These are phyloP conservation scores for Wickerhamiella nectarea DNA, from an alignment of 805 yeast genomes.

Conservation along the genomic window DNA sequence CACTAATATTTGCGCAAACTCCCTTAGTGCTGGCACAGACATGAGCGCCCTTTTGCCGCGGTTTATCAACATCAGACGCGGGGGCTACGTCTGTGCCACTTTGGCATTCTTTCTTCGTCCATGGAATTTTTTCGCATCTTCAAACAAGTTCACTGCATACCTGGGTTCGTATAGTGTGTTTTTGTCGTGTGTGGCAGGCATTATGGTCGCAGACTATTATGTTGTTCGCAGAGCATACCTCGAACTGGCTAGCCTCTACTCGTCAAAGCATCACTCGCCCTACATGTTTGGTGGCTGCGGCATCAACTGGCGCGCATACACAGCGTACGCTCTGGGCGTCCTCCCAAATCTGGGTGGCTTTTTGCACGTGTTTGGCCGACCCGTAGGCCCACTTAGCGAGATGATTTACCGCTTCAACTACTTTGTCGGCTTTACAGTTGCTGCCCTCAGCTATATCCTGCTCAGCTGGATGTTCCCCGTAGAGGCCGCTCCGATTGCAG, in stretches of 20 bases:
- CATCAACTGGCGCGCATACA: constrained; percentile 70
- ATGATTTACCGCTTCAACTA: constrained; percentile 57
- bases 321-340: constrained; percentile 68
- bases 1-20: constrained; percentile 36
- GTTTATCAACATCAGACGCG: constrained; percentile 53
- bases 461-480: constrained; percentile 23
- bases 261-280: constrained; percentile 30
- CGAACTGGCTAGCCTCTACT: constrained; percentile 49
- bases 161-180: constrained; percentile 72
- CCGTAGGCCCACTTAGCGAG: constrained; percentile 63
- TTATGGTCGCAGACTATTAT: constrained; percentile 45
- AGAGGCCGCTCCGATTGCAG: constrained; percentile 10
- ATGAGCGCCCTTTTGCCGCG: constrained; percentile 35
- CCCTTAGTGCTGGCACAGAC: constrained; percentile 38
- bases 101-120: constrained; percentile 65
- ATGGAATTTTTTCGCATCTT: constrained; percentile 61
- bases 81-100: constrained; percentile 62
- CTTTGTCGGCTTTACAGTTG: constrained; percentile 52
- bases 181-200: constrained; percentile 73
- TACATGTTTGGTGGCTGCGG: constrained; percentile 68
- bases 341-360: constrained; percentile 78
- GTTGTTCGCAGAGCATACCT: constrained; percentile 63
- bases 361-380: constrained; percentile 57
- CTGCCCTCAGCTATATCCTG: constrained; percentile 41
- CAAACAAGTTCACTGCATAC: constrained; percentile 65